These are phyloP conservation scores for Diplodia mutila DNA, from an alignment of 2,329 filamentous ascomycete genomes.

Conservation along the genomic window DNA sequence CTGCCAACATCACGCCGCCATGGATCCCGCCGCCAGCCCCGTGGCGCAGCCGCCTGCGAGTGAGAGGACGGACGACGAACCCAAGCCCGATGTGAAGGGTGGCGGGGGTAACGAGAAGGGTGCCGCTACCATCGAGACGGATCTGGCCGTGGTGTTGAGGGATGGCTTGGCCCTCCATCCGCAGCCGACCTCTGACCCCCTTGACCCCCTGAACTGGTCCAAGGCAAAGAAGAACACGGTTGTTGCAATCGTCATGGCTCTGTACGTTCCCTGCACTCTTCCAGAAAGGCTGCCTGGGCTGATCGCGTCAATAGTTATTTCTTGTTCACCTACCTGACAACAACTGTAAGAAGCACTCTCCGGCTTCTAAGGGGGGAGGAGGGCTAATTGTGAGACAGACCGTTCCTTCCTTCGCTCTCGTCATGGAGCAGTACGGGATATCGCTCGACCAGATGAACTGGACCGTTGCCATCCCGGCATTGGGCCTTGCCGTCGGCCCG, in stretches of 20 bases:
- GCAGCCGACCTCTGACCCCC: constrained; percentile 36
- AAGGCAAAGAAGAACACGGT: constrained; percentile 48
- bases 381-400: neutral
- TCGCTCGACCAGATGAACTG: constrained; percentile 54
- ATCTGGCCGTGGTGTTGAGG: constrained; percentile 22
- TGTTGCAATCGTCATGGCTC: constrained; percentile 57
- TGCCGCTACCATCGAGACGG: constrained; percentile 3
- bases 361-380: no score
- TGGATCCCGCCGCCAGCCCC: constrained; percentile 2
- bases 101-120: constrained; percentile 9
- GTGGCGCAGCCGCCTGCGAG: neutral
- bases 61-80: neutral
- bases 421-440: constrained; percentile 52
- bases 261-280: constrained; percentile 42
- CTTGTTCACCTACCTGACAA: constrained; percentile 63
- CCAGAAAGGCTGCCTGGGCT: neutral
- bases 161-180: constrained; percentile 45
- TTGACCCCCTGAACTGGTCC: constrained; percentile 45
- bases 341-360: constrained; percentile 43
- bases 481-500: constrained; percentile 38
- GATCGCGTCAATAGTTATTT: constrained; percentile 51
- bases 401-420: constrained; percentile 56
- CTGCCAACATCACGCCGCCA: neutral
- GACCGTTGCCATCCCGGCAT: constrained; percentile 55
- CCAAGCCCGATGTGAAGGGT: neutral